Percentiles rank a stretch among this genome's conserved stretches.
Evolutionary conservation across 805 yeast species (phyloP).

Genomic region (Isabelozyma gotoi): DNA sequence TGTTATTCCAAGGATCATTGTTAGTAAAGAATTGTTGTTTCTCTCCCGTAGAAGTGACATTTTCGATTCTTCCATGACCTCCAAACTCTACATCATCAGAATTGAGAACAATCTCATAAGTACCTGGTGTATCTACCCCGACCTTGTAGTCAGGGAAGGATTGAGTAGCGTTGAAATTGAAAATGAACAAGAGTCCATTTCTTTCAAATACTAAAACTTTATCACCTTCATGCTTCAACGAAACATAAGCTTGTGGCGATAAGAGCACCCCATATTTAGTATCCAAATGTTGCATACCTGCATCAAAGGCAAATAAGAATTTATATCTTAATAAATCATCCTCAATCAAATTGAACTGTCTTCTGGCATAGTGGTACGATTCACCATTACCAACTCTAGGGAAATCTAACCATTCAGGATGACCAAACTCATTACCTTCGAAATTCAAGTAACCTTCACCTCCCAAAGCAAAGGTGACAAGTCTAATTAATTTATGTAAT

Average conservation of each 20-base stretch:
- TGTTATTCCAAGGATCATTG: conserved; percentile 75
- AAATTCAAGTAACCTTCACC: conserved; percentile 96
- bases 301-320: conserved; percentile 77
- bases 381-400: conserved; percentile 88
- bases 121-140: conserved; percentile 83
- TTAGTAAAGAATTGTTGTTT: conserved; percentile 63
- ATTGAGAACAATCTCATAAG: conserved; percentile 70
- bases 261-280: conserved; percentile 67
- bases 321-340: conserved; percentile 81
- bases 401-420: conserved; percentile 98
- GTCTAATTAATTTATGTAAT: conserved; percentile 85
- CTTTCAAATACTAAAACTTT: conserved; percentile 89
- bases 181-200: conserved; percentile 77
- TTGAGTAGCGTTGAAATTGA: conserved; percentile 86
- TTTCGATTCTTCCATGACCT: conserved; percentile 70
- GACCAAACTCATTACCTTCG: conserved; percentile 98
- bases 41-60: conserved; percentile 40
- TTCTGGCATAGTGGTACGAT: conserved; percentile 89
- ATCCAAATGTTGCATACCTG: conserved; percentile 80
- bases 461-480: conserved; percentile 86
- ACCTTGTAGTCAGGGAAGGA: conserved; percentile 84
- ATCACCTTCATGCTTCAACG: conserved; percentile 85
- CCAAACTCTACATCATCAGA: conserved; percentile 73
- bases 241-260: conserved; percentile 73
- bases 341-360: conserved; percentile 86